Conservation (phyloP, 2,329 filamentous ascomycete species). For the Trichoderma hamatum region DNA sequence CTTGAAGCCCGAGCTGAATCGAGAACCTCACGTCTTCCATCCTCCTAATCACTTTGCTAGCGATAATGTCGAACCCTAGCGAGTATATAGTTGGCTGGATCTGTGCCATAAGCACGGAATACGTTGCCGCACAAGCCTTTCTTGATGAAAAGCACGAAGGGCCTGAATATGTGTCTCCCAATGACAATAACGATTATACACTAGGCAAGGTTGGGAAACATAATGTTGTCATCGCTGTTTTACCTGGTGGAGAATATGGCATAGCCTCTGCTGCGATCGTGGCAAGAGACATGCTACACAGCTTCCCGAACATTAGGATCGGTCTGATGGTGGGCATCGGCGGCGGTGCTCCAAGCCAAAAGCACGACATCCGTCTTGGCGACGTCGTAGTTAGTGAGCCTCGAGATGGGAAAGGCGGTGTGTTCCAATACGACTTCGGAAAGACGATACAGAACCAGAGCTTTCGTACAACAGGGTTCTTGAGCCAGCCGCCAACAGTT, state of each 20-base stretch:
- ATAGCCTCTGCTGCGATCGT: conserved; percentile 31
- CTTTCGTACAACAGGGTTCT: conserved; percentile 26
- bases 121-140: conserved; percentile 39
- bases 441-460: conserved; percentile 26
- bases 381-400: neutral
- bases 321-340: conserved; percentile 30
- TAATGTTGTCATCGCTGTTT: conserved; percentile 31
- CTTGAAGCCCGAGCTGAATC: too few relatives aligned
- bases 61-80: too few relatives aligned
- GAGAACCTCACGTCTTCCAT: too few relatives aligned
- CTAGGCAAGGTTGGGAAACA: conserved; percentile 29
- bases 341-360: conserved; percentile 40
- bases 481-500: conserved; percentile 30
- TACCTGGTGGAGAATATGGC: conserved; percentile 29
- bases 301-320: conserved; percentile 31
- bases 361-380: conserved; percentile 41
- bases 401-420: conserved; percentile 24
- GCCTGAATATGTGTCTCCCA: conserved; percentile 24
- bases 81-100: too few relatives aligned
- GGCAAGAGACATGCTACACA: conserved; percentile 15
- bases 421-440: conserved; percentile 28
- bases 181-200: neutral
- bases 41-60: too few relatives aligned
- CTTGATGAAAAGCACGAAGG: neutral
- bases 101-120: conserved; percentile 33